Evolutionary conservation across 2,329 filamentous ascomycete species (phyloP).

Genomic region (Neopestalotiopsis rosae): DNA sequence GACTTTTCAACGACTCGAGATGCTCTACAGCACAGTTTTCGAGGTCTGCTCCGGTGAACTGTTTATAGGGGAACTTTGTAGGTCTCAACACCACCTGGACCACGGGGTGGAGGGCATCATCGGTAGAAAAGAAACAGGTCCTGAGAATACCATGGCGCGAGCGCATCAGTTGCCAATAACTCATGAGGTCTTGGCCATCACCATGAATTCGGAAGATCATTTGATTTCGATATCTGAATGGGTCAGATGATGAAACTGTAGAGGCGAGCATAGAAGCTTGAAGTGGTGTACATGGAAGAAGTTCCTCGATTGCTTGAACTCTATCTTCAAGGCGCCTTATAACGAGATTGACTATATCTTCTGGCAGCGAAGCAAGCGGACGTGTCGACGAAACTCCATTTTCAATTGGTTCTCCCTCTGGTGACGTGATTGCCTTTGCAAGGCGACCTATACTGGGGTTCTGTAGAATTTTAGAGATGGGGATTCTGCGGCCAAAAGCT

Average conservation of each 20-base stretch:
- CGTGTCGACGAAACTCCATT: background rate
- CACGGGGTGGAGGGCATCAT: conserved; percentile 65
- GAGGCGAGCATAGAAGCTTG: conserved; percentile 87
- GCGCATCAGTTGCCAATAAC: conserved; percentile 68
- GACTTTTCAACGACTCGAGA: conserved; percentile 40
- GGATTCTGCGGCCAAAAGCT: conserved; percentile 51
- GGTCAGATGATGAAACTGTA: conserved; percentile 32
- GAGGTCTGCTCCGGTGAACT: conserved; percentile 31
- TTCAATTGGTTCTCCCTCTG: background rate
- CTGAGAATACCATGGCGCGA: conserved; percentile 76
- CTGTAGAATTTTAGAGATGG: conserved; percentile 74
- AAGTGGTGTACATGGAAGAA: conserved; percentile 84
- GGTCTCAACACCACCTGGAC: conserved; percentile 71
- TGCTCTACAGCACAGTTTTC: conserved; percentile 39
- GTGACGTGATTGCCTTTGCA: conserved; percentile 39
- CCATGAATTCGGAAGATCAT: conserved; percentile 66
- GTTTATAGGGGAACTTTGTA: conserved; percentile 48
- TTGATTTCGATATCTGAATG: conserved; percentile 73
- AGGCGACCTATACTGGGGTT: conserved; percentile 71
- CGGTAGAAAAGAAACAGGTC: conserved; percentile 75
- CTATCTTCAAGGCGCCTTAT: conserved; percentile 36
- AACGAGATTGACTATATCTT: conserved; percentile 36
- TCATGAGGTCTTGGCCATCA: conserved; percentile 54
- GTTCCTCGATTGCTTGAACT: conserved; percentile 48
- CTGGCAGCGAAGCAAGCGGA: conserved; percentile 24